Evolutionary conservation across 148 eudicot species (phyloP).

Genomic region (Camellia sinensis): DNA sequence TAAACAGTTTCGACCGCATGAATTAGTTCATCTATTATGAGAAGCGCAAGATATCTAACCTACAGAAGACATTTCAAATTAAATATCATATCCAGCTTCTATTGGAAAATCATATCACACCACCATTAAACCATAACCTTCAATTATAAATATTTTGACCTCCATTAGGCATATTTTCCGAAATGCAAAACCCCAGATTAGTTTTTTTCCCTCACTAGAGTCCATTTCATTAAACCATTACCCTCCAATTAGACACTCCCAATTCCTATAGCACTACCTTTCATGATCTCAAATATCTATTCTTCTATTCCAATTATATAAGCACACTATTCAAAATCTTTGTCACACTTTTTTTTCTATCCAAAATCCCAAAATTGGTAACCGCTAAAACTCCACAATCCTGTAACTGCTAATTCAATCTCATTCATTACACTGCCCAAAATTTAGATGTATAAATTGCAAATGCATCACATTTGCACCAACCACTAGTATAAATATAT

Average conservation of each 20-base stretch:
- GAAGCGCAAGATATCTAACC: slow-evolving; percentile 81
- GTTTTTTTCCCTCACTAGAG: not conserved
- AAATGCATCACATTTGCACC: too few species aligned
- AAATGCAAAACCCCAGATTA: not conserved
- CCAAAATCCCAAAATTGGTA: too few species aligned
- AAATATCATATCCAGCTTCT: not conserved
- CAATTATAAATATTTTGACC: not conserved
- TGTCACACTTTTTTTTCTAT: too few species aligned
- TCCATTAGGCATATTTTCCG: not conserved
- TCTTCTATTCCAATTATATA: too few species aligned
- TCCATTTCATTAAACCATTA: not conserved
- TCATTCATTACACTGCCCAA: too few species aligned
- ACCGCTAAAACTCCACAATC: too few species aligned
- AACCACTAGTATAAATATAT: not conserved
- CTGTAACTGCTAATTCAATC: too few species aligned
- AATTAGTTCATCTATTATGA: slow-evolving; percentile 82
- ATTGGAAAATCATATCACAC: not conserved
- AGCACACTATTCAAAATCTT: too few species aligned
- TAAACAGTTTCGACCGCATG: slow-evolving; percentile 90
- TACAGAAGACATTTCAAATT: slow-evolving; percentile 25
- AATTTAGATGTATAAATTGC: too few species aligned
- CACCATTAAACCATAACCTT: not conserved
- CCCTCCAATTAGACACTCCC: not conserved
- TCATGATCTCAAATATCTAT: not conserved
- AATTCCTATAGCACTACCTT: not conserved